Percentiles rank a stretch among this genome's conserved stretches.
These are phyloP conservation scores for Pontederia crassipes DNA, from an alignment of 176 grass and related monocot genomes.

Conservation along the genomic window DNA sequence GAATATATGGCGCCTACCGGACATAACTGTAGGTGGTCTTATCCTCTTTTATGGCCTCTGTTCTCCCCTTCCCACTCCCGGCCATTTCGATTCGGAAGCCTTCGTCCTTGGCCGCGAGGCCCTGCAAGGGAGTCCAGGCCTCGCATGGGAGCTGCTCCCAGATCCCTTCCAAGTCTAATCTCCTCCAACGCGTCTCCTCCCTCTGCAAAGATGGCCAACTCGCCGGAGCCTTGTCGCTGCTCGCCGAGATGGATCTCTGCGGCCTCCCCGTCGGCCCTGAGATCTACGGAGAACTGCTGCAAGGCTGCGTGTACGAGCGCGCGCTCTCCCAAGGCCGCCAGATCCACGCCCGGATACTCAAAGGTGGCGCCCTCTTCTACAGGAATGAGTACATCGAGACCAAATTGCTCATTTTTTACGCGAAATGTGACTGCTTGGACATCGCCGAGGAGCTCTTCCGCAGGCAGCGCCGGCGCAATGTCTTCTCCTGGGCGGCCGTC, in stretches of 20 bases:
- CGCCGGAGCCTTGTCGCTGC: background rate
- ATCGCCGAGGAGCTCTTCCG: conserved; percentile 7
- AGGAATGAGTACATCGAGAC: conserved; percentile 21
- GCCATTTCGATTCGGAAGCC: no score
- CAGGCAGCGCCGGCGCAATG: conserved; percentile 9
- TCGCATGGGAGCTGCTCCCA: no score
- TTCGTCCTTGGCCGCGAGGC: no score
- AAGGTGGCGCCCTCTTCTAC: background rate
- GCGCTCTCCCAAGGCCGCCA: conserved; percentile 13
- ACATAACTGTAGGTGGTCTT: no score
- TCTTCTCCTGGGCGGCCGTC: conserved; percentile 18
- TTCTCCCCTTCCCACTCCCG: no score
- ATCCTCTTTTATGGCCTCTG: no score
- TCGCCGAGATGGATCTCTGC: background rate
- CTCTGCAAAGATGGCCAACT: conserved; percentile 12
- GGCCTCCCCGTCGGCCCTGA: conserved; percentile 11
- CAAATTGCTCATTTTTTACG: conserved; percentile 19
- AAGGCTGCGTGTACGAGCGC: conserved; percentile 10
- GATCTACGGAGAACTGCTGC: conserved; percentile 14
- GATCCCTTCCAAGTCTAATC: background rate
- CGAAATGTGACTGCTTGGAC: conserved; percentile 16
- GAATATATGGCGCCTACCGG: no score
- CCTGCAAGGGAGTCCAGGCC: no score
- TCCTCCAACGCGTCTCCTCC: conserved; percentile 8
- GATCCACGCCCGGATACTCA: conserved; percentile 12